These are phyloP conservation scores for Neurospora tetrasperma DNA, from an alignment of 495 filamentous ascomycete genomes.

Conservation along the genomic window DNA sequence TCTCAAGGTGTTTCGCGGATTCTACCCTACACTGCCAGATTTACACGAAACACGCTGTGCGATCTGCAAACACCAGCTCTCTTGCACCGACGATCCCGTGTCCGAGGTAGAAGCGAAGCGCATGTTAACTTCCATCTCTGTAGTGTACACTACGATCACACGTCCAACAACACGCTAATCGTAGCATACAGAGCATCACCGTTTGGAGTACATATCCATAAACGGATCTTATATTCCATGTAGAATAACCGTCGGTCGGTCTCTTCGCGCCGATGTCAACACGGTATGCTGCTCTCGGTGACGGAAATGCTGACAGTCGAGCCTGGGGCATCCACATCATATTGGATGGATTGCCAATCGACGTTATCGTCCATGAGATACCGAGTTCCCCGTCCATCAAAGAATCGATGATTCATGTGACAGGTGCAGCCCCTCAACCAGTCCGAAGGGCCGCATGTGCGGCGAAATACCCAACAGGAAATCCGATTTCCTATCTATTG, in stretches of 20 bases:
- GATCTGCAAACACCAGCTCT: neutral
- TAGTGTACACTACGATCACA: neutral
- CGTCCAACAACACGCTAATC: neutral
- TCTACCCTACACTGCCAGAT: neutral
- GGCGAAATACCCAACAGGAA: neutral
- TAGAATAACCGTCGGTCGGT: neutral
- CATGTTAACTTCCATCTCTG: neutral
- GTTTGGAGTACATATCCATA: neutral
- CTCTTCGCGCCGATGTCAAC: neutral
- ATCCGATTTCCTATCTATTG: neutral
- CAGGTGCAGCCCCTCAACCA: neutral
- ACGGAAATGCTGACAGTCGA: neutral
- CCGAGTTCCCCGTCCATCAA: neutral
- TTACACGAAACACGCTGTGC: neutral
- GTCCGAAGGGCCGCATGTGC: neutral
- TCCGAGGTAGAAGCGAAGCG: neutral
- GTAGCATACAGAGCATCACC: neutral
- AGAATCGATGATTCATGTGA: neutral
- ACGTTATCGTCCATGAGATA: neutral
- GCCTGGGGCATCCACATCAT: neutral
- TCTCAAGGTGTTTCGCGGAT: neutral
- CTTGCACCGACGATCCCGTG: neutral
- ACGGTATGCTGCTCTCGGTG: neutral
- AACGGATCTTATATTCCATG: neutral
- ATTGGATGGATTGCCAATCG: neutral